A percentile compares a stretch with the other conserved stretches of the same genome.
phyloP scores from a whole-genome alignment of 108 stramenopile genomes.

The Pseudonitzschia multistriata region DNA sequence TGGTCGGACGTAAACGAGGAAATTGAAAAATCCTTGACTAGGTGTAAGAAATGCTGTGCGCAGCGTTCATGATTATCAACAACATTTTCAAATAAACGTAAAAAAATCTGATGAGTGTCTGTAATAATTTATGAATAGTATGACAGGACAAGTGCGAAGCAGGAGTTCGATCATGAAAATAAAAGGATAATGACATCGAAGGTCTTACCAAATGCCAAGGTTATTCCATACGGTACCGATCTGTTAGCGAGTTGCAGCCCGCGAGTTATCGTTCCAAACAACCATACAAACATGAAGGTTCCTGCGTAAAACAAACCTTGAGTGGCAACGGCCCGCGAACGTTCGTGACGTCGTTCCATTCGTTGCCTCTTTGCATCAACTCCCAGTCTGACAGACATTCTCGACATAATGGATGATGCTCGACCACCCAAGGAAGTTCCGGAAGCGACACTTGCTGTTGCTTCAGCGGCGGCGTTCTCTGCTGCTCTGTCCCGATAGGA shows the following conservation, averaged over 20 bases:
- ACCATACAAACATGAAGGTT: not conserved
- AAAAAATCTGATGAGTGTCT: no score
- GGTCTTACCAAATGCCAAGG: constrained; percentile 3
- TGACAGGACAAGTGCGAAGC: no score
- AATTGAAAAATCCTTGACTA: constrained; percentile 48
- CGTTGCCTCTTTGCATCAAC: not conserved
- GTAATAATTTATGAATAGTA: no score
- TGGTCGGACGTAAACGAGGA: constrained; percentile 39
- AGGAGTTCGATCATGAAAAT: not conserved
- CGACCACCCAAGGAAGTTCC: no score
- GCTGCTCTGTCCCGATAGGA: not conserved
- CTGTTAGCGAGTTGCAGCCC: not conserved
- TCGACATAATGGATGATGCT: not conserved
- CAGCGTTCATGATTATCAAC: not conserved
- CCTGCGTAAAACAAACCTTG: constrained; percentile 14
- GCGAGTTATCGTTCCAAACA: constrained; percentile 1
- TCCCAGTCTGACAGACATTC: not conserved
- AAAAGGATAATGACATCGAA: not conserved
- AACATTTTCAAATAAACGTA: no score
- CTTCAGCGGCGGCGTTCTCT: not conserved
- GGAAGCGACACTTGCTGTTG: not conserved
- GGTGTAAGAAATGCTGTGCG: constrained; percentile 22
- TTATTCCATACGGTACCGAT: not conserved
- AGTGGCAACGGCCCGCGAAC: constrained; percentile 7
- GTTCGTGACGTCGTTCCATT: not conserved